A percentile compares a stretch with the other conserved stretches of the same genome.
phyloP scores from a whole-genome alignment of 2,329 filamentous ascomycete genomes.

The Colletotrichum sp. region DNA sequence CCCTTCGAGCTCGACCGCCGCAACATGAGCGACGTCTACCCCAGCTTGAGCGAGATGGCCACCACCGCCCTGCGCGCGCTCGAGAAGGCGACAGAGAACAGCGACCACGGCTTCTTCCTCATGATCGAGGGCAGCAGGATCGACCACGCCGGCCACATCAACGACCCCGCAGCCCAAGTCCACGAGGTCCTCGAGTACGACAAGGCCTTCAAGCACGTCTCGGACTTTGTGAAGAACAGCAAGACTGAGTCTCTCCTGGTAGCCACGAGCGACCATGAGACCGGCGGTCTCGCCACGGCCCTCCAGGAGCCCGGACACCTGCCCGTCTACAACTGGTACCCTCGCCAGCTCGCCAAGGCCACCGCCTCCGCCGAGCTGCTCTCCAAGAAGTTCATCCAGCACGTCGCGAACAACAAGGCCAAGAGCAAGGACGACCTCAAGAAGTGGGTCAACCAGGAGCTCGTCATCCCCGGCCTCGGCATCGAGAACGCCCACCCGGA shows the following conservation, averaged over 20 bases:
- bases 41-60: constrained; percentile 91
- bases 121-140: constrained; percentile 98
- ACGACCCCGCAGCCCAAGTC: constrained; percentile 84
- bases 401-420: constrained; percentile 52
- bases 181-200: constrained; percentile 97
- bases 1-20: constrained; percentile 93
- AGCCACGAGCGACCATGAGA: constrained; percentile 94
- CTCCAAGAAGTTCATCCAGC: constrained; percentile 62
- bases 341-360: constrained; percentile 74
- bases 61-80: constrained; percentile 80
- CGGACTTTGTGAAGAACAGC: constrained; percentile 82
- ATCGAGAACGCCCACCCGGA: constrained; percentile 74
- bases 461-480: constrained; percentile 76
- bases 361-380: constrained; percentile 82
- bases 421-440: constrained; percentile 47
- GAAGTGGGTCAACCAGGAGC: constrained; percentile 69
- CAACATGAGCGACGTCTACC: constrained; percentile 79
- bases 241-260: constrained; percentile 81
- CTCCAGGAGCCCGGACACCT: constrained; percentile 64
- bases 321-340: constrained; percentile 78
- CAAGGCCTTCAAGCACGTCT: constrained; percentile 78
- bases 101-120: constrained; percentile 93
- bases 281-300: constrained; percentile 84
- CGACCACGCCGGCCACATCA: constrained; percentile 89
- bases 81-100: constrained; percentile 79